Evolutionary conservation across 495 filamentous ascomycete species (phyloP), one percentile per base, ranked within the genome.

Genomic region (Talaromyces stipitatus): DNA sequence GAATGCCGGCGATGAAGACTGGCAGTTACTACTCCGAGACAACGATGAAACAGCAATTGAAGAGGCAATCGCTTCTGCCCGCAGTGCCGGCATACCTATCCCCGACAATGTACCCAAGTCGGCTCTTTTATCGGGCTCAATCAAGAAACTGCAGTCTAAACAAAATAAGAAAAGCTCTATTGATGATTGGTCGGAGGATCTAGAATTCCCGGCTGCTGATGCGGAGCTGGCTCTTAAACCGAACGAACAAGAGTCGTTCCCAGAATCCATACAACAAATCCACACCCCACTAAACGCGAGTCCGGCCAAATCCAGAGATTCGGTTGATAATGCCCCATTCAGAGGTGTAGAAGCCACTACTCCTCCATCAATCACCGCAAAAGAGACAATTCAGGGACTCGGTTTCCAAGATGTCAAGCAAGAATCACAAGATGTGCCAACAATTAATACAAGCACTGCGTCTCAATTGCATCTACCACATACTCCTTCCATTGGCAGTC

Each of bases 171-270:
- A 87, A 69, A 74, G 82, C 22, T 84, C 89, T 58, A 73, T 81
- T 30, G 94, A 97, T 68, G 92, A 96, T 69, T 97, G 92, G 88
- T 86, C 83, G 47, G 89, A 95, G 58, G 94, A 97, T 65, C 73
- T 98, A 50, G 91, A 96, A 60, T 74, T 97, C 41, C 89, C 91
- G 1, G 75, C 74, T 41, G 70, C 74, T 3, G 81, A 83, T 47
- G 76, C 76, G 43, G 66, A 78, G 3, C 69, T 92, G 55, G 78
- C 84, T 61, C 75, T 95, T 51, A 88, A 85, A 66, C 72, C 72
- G 9, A 78, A 77, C 24, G 80, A 82, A 48, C 75, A 74, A 53
- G 72, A 72, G 28, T 72, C 77, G 50, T 91, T 89, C 64, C 87
- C 88, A 14, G 88, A 90, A 54, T 71, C 78, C 7, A 65, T 92